Percentiles rank a stretch among this genome's conserved stretches.
These are phyloP conservation scores for Cystobasidiopsis lactophilus DNA, from an alignment of 768 basidiomycete genomes.

Conservation along the genomic window DNA sequence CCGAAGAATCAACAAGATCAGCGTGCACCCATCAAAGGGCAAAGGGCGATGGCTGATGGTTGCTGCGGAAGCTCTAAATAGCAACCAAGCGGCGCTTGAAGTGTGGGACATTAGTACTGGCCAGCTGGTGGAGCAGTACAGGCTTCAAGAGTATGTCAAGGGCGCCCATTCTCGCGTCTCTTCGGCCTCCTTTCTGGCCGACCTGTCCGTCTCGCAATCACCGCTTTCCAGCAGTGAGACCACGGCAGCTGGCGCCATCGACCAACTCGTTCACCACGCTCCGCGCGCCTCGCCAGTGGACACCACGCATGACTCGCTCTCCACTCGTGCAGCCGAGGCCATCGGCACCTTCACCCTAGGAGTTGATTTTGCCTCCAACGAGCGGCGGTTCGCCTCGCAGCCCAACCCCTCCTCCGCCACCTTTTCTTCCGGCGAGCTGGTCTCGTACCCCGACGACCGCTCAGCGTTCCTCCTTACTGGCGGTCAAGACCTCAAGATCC, in stretches of 20 bases:
- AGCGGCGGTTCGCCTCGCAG: neutral
- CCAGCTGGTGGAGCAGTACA: slow-evolving; percentile 54
- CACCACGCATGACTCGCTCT: no score
- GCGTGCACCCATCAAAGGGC: slow-evolving; percentile 65
- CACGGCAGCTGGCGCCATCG: slow-evolving; percentile 15
- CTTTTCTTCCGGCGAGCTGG: slow-evolving; percentile 3
- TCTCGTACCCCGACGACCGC: slow-evolving; percentile 23
- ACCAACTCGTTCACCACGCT: slow-evolving; percentile 12
- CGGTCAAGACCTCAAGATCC: slow-evolving; percentile 68
- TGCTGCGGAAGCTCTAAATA: slow-evolving; percentile 33
- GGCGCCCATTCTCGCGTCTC: slow-evolving; percentile 1
- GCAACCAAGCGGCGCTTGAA: slow-evolving; percentile 27
- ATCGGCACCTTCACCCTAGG: slow-evolving; percentile 1
- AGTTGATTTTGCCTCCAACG: neutral
- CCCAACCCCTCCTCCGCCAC: neutral
- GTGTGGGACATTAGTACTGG: slow-evolving; percentile 84
- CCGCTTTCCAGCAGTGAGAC: slow-evolving; percentile 11
- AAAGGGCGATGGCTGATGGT: slow-evolving; percentile 80
- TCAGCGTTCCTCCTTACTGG: slow-evolving; percentile 70
- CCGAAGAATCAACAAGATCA: slow-evolving; percentile 43
- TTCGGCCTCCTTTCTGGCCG: slow-evolving; percentile 2
- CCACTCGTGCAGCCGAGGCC: neutral
- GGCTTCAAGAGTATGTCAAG: slow-evolving; percentile 25
- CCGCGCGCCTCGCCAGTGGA: neutral
- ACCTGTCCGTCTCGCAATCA: neutral